Conservation (phyloP, 768 basidiomycete species). For the Sporobolomyces roseus region DNA sequence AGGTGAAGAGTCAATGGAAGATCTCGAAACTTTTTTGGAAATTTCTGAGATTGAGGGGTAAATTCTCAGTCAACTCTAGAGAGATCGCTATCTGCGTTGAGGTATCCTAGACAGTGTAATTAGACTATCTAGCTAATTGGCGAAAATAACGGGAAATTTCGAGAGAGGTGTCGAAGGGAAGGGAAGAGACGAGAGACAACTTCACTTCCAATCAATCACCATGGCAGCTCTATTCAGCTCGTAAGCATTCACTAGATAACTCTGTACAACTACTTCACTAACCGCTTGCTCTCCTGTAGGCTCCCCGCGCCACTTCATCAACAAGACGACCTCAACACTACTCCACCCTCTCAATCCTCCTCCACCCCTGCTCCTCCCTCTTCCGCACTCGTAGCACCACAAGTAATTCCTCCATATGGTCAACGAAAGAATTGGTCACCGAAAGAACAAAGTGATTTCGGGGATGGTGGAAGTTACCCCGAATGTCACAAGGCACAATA, state of each 20-base stretch:
- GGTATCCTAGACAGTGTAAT: no score
- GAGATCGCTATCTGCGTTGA: no score
- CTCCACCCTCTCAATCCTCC: background rate
- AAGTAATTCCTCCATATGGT: conserved; percentile 72
- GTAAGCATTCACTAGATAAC: no score
- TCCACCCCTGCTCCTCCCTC: background rate
- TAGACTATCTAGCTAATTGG: no score
- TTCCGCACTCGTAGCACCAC: background rate
- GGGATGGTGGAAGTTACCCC: conserved; percentile 57
- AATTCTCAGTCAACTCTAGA: no score
- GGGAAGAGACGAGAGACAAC: background rate
- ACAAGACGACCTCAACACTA: background rate
- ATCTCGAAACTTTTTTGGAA: no score
- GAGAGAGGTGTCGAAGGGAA: no score
- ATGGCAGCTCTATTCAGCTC: conserved; percentile 31
- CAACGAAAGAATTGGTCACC: conserved; percentile 83
- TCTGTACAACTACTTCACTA: no score
- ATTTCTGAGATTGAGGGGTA: no score
- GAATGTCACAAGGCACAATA: conserved; percentile 98
- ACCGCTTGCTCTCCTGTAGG: background rate
- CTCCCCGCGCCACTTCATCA: conserved; percentile 36
- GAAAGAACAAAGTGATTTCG: conserved; percentile 73
- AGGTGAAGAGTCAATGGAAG: no score
- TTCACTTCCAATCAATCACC: background rate
- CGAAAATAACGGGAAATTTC: no score